Base-by-base conservation (phyloP, 768 basidiomycete species). In the Chiua virens region DNA sequence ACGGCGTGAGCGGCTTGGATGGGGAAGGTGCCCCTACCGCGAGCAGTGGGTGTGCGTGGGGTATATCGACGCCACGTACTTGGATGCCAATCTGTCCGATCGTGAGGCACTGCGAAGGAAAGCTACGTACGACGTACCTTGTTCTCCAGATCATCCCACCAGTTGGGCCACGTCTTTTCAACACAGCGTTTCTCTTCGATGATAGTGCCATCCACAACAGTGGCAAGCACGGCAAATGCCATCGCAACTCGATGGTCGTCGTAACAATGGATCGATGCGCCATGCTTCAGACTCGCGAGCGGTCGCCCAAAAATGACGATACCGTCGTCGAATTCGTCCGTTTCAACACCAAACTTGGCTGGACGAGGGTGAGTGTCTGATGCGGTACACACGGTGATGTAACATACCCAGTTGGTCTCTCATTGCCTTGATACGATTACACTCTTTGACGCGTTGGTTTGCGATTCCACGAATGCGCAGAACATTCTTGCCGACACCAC, bases 161-260 rank as follows among this genome's bases (percentile, higher is more conserved):
- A 99, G 66, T 94, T 95, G 0, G 97, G 97, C 96, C 96, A 99
- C 0, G 96, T 99, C 80, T 99, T 99, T 72, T 96, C 96, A 28
- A 99, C 97, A 63, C 97, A 98, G 47, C 95, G 79, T 71, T 96
- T 96, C 74, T 98, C 96, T 64, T 98, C 94, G 25, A 98, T 77
- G 56, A 92, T 73, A 3, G 90, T 89, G n/a, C 79, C 82, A 30
- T 78, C 71, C 36, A 92, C 71, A 4, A 92, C 79, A 5, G 86
- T 79, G 18, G 86, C 85, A 36, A 98, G 75, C 28, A 98, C 93
- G 54, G 89, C 86, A 75, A 98, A 98, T 0, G 95, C 92, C 97
- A 99, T 98, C 9, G 94, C 96, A 8, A 99, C 96, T 39, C 97
- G 89, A 66, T 99, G 97, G 55, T 98, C 97, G 68, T 98, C 96